A percentile compares a stretch with the other conserved stretches of the same genome.
Evolutionary conservation across 2,329 filamentous ascomycete species (phyloP).

Genomic region (Cytospora leucostoma): DNA sequence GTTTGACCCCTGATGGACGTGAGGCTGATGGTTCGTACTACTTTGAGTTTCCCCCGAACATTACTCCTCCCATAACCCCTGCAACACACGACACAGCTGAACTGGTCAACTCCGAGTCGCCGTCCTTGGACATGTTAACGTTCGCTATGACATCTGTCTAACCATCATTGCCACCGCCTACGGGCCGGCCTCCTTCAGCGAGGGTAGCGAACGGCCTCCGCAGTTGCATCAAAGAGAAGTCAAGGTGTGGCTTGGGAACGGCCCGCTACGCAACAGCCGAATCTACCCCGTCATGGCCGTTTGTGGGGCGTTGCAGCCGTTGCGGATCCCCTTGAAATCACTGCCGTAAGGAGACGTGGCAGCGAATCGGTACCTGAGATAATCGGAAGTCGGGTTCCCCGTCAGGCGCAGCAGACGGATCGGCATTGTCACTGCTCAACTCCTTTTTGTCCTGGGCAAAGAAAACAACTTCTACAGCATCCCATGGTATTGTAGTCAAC

Average conservation of each 20-base stretch:
- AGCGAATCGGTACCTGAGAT: not conserved
- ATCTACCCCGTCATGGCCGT: not conserved
- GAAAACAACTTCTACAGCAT: constrained; percentile 46
- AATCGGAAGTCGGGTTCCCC: not conserved
- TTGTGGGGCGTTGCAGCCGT: not conserved
- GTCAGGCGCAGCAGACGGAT: not conserved
- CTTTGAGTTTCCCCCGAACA: too few relatives aligned
- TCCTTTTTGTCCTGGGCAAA: constrained; percentile 41
- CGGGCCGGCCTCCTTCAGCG: too few relatives aligned
- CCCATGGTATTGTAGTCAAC: constrained; percentile 38
- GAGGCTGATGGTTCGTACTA: not conserved
- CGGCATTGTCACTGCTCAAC: not conserved
- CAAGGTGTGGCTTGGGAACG: not conserved
- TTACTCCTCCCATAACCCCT: too few relatives aligned
- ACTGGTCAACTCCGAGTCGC: too few relatives aligned
- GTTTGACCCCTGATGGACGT: not conserved
- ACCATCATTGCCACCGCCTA: too few relatives aligned
- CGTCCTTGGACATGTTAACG: too few relatives aligned
- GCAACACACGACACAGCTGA: too few relatives aligned
- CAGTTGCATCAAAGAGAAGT: not conserved
- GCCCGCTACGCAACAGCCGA: not conserved
- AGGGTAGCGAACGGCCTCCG: too few relatives aligned
- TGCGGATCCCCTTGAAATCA: not conserved
- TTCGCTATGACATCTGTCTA: too few relatives aligned
- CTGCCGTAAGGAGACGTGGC: not conserved